Conservation (phyloP, 768 basidiomycete genomes). For the Lenzites betulinus region DNA sequence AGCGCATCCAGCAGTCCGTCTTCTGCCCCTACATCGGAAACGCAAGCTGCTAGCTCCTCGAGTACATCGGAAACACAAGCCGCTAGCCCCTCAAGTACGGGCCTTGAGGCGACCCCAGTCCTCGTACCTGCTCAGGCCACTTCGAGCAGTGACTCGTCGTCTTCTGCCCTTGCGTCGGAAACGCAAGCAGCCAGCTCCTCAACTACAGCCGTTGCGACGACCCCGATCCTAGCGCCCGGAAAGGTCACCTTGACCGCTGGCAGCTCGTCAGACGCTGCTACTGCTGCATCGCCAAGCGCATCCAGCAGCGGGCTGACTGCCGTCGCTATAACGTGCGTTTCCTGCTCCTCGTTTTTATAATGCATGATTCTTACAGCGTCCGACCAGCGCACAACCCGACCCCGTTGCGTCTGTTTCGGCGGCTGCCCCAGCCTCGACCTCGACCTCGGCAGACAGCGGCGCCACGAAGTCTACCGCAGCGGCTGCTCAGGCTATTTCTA, state of each 20-base stretch:
- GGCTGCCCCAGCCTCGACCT: neutral
- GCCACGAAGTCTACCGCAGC: neutral
- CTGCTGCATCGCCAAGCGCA: neutral
- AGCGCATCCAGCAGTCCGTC: too few relatives aligned
- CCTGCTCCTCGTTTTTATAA: neutral
- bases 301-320: neutral
- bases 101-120: too few relatives aligned
- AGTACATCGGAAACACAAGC: too few relatives aligned
- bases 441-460: neutral
- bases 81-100: too few relatives aligned
- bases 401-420: neutral
- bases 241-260: neutral
- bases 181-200: neutral
- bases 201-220: neutral
- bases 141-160: too few relatives aligned
- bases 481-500: neutral
- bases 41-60: too few relatives aligned
- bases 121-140: too few relatives aligned
- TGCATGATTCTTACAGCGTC: too few relatives aligned
- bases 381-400: slow-evolving; percentile 1
- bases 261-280: neutral
- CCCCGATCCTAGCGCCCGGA: neutral
- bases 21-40: too few relatives aligned
- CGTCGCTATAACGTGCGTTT: neutral
- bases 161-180: too few relatives aligned